Base-by-base conservation (phyloP, 2,329 filamentous ascomycete genomes). In the Penicillium paneum region DNA sequence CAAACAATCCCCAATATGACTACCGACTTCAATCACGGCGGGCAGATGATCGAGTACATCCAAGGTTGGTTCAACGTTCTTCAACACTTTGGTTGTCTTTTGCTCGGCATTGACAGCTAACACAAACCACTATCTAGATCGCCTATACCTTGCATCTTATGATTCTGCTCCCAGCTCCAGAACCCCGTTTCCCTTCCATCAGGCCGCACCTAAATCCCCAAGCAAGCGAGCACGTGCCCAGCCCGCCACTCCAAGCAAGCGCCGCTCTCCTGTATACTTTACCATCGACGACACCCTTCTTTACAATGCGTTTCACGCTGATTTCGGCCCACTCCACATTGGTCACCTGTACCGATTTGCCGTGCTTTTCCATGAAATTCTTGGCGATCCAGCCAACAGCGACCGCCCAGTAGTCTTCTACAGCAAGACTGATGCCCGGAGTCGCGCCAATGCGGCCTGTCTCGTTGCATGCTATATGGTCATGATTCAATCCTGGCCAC, bases 401-500 rank as follows among this genome's bases (percentile, higher is more conserved):
- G 87, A 91, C 61, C 83, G 91, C 44, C 88, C 91, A 1, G 91
- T 99, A 54, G 93, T 97, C 8, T 97, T 99, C 76, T 99, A 91
- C 88, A 97, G 92, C 75, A 87, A 86, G 64, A 88, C 92, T 5
- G 92, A 99, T 76, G 87, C 93, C 31, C 86, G 91, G 70, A 97
- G 92, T 89, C 83, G 72, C 48, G 94, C 71, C 62, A 99, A 99
- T 75, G 91, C 94, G 44, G 91, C 94, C 28, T 97, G 92, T 72
- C 83, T 99, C 68, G 84, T 99, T 42, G 93, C 94, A 51, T 96
- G 91, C 78, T 99, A 99, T 78, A 97, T 99, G 92, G 92, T 99
- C 40, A 78, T 99, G 61, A 96, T 99, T 65, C 94, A 99, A 77
- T 90, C 90, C 39, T 99, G 94, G 94, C 90, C 94, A 43, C 94